Conservation (phyloP, 2,329 filamentous ascomycete genomes). For the Hypoxylon sp. region DNA sequence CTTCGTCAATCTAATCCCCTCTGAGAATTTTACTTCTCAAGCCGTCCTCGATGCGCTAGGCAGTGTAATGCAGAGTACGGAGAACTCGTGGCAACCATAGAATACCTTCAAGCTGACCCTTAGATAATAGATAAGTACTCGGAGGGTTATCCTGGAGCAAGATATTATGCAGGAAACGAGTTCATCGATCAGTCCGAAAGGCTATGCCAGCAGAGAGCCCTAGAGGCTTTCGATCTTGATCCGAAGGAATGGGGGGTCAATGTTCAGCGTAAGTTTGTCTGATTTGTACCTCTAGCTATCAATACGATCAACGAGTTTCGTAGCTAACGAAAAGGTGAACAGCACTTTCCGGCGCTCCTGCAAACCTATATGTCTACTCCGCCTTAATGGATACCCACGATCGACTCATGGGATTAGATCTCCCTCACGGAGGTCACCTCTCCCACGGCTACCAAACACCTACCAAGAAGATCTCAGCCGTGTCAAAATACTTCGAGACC, state of each 20-base stretch:
- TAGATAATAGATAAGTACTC: slow-evolving; percentile 88
- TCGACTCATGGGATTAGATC: slow-evolving; percentile 95
- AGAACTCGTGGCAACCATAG: slow-evolving; percentile 14
- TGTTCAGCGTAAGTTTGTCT: slow-evolving; percentile 78
- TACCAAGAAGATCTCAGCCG: slow-evolving; percentile 94
- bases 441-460: slow-evolving; percentile 98
- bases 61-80: slow-evolving; percentile 93
- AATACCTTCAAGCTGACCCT: slow-evolving; percentile 52
- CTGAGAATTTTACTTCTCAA: slow-evolving; percentile 95
- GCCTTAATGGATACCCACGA: slow-evolving; percentile 94
- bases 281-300: too few species aligned
- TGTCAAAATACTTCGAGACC: slow-evolving; percentile 99
- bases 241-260: slow-evolving; percentile 96
- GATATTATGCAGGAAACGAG: slow-evolving; percentile 97
- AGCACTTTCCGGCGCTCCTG: slow-evolving; percentile 82
- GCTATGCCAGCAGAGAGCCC: slow-evolving; percentile 89
- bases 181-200: slow-evolving; percentile 93
- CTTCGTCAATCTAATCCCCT: slow-evolving; percentile 97
- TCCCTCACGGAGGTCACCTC: slow-evolving; percentile 95
- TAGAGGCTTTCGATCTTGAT: slow-evolving; percentile 88
- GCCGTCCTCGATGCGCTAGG: slow-evolving; percentile 92
- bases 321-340: slow-evolving; percentile 42
- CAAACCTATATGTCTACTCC: slow-evolving; percentile 94
- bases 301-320: not conserved
- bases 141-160: slow-evolving; percentile 94